Base-by-base conservation (phyloP, 208 protist species). In the Wallacemonas rigidus region DNA sequence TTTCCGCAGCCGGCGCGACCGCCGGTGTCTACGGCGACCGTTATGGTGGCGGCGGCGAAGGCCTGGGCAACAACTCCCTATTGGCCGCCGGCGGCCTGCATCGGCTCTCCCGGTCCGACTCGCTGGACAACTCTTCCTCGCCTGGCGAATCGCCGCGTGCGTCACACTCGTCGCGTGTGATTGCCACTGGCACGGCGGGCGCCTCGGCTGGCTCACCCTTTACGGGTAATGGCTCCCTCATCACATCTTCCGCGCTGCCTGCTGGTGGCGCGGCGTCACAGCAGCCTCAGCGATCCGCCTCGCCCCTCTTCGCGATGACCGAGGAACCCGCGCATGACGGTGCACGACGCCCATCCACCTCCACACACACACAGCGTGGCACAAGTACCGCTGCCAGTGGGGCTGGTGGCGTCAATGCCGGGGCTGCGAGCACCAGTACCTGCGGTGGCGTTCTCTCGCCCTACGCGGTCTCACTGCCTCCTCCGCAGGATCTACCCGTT, bases 401-500 rank as follows among this genome's bases (percentile, higher is more conserved):
- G 26, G 26, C 26, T 15, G n/a, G 7, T 54, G 45, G 26, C 12
- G 15, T 15, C 7, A 44, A 26, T 26, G 48, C 38, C 0, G 43
- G 6, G 7, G 40, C 15, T 3, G 54, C 17, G 38, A 50, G n/a
- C n/a, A n/a, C n/a, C n/a, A n/a, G n/a, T n/a, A n/a, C n/a, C n/a
- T n/a, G 67, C 40, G 67, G 11, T 2, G 53, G 53, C 67, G 53
- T 54, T 15, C n/a, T 8, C 11, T 50, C 41, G 43, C 60, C 60
- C 5, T 35, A 51, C 4, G 11, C 55, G 11, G 50, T 15, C 47
- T 47, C 56, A 6, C 56, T 51, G 26, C 26, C 26, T 48, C 61
- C 68, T 8, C 35, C 38, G 51, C 79, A 79, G 11, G 85, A 90
- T 44, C 51, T 77, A 8, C 82, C 86, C 0, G 67, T 84, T 51